Percentiles rank a stretch among this genome's conserved stretches.
phyloP scores from a whole-genome alignment of 2,329 filamentous ascomycete species.

The Sarocladium brachiariae region DNA sequence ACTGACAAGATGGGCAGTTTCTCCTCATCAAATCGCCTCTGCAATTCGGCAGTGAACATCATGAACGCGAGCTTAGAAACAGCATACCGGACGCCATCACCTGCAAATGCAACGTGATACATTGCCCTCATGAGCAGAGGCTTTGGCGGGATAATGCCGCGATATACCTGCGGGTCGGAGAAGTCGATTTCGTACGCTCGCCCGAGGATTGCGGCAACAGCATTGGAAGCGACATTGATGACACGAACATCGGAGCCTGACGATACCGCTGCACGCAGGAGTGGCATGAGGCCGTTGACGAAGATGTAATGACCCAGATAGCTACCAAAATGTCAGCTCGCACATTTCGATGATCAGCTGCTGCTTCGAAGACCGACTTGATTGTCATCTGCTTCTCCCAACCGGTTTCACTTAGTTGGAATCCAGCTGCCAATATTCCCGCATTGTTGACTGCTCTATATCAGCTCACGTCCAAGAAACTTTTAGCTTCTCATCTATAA shows the following conservation, averaged over 20 bases:
- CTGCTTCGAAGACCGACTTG: constrained; percentile 13
- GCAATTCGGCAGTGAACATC: constrained; percentile 18
- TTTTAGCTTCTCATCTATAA: background rate
- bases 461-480: background rate
- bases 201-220: constrained; percentile 14
- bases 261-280: constrained; percentile 17
- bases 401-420: constrained; percentile 12
- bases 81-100: constrained; percentile 19
- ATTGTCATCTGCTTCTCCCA: constrained; percentile 20
- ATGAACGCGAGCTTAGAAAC: constrained; percentile 18
- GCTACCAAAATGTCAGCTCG: constrained; percentile 14
- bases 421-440: constrained; percentile 5
- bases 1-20: constrained; percentile 14
- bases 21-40: constrained; percentile 14
- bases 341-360: background rate
- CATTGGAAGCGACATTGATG: constrained; percentile 17
- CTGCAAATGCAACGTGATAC: constrained; percentile 11
- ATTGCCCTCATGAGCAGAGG: constrained; percentile 14
- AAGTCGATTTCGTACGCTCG: constrained; percentile 16
- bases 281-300: constrained; percentile 20
- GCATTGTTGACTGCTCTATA: constrained; percentile 21
- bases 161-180: constrained; percentile 11
- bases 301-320: constrained; percentile 21
- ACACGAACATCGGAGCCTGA: constrained; percentile 19
- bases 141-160: constrained; percentile 10